phyloP scores from a whole-genome alignment of 768 basidiomycete species.

The Hygrophorus pudorinus region DNA sequence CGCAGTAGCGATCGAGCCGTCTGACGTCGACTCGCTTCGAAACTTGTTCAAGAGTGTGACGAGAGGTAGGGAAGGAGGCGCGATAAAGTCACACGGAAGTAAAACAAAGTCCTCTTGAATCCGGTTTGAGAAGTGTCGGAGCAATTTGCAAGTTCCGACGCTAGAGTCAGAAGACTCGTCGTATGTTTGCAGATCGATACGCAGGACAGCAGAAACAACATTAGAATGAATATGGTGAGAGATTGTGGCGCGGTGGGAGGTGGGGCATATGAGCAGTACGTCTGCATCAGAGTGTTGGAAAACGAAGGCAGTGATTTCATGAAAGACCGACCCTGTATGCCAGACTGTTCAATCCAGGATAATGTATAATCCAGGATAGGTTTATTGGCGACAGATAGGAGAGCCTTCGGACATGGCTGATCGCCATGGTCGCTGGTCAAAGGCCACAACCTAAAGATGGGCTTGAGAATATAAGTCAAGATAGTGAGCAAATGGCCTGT shows the following conservation, averaged over 20 bases:
- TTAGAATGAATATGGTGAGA: conserved; percentile 82
- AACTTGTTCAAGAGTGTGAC: conserved; percentile 70
- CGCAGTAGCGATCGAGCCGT: conserved; percentile 53
- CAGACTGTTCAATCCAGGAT: conserved; percentile 80
- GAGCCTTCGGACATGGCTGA: conserved; percentile 75
- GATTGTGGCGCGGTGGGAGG: conserved; percentile 62
- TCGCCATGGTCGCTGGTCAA: conserved; percentile 73
- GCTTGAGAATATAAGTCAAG: conserved; percentile 10
- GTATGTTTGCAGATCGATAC: conserved; percentile 71
- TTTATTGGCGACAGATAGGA: conserved; percentile 80
- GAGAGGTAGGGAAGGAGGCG: conserved; percentile 65
- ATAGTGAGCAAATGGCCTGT: background rate
- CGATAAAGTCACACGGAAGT: conserved; percentile 85
- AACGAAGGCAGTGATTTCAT: background rate
- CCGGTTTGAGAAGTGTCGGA: conserved; percentile 65
- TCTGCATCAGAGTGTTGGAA: conserved; percentile 34
- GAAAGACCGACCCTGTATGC: conserved; percentile 56
- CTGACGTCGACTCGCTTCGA: conserved; percentile 56
- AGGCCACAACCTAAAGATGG: conserved; percentile 48
- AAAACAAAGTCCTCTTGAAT: conserved; percentile 83
- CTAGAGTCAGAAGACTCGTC: conserved; percentile 61
- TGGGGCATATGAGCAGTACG: conserved; percentile 78
- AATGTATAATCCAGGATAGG: conserved; percentile 81
- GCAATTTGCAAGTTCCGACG: conserved; percentile 63
- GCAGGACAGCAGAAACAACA: conserved; percentile 53